phyloP scores from a whole-genome alignment of 441 rosid species.

The Pelargonium myrrhifolium region DNA sequence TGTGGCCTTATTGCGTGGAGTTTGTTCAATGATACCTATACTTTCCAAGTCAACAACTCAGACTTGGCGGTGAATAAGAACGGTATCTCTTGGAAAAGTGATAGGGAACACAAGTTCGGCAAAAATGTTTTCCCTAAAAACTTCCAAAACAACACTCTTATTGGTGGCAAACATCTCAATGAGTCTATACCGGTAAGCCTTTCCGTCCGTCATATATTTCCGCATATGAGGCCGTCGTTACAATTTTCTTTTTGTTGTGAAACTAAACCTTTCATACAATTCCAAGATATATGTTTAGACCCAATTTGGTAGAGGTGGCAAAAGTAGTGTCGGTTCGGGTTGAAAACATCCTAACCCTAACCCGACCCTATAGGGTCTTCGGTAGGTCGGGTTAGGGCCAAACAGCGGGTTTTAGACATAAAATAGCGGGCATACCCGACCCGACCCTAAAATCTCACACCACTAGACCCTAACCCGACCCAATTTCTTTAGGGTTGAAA shows the following conservation, averaged over 20 bases:
- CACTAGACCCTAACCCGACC: too few species aligned
- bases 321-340: too few species aligned
- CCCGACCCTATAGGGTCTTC: too few species aligned
- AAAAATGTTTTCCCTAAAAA: conserved; percentile 44
- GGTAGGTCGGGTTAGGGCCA: too few species aligned
- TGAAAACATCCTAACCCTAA: too few species aligned
- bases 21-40: conserved; percentile 44
- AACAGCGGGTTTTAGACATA: too few species aligned
- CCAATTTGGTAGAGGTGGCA: too few species aligned
- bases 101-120: conserved; percentile 37
- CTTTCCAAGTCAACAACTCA: conserved; percentile 24
- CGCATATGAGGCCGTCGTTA: background rate
- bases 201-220: background rate
- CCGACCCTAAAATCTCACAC: too few species aligned
- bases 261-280: background rate
- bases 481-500: too few species aligned
- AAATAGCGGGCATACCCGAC: too few species aligned
- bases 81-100: conserved; percentile 45
- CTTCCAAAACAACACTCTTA: conserved; percentile 35
- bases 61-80: conserved; percentile 30
- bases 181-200: conserved; percentile 34
- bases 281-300: background rate
- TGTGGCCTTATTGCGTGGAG: conserved; percentile 59
- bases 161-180: conserved; percentile 41
- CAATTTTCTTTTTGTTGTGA: background rate